Base-by-base conservation (phyloP, 306 rosid species). In the Begonia peltatifolia region DNA sequence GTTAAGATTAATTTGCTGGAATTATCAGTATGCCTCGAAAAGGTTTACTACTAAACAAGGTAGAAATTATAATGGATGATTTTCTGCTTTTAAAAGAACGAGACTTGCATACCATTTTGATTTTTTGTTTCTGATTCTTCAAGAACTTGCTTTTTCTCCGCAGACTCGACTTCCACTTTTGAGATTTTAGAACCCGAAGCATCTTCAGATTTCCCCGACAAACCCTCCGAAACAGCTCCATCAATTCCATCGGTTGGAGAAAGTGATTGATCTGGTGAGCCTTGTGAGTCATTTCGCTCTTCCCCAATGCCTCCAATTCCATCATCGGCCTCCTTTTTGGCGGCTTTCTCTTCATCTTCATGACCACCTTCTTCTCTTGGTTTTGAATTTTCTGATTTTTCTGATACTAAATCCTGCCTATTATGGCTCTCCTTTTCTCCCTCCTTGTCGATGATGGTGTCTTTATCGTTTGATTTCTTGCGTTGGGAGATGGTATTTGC, bases 401-500 rank as follows among this genome's bases (percentile, higher is more conserved):
- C 71, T 17, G 22, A 30, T 4, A 17, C 53, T 5, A 14, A 9
- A 50, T 50, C 53, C 3, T 50, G 48, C 4, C 14, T 14, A 44
- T 10, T 44, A 3, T n/a, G 12, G 48, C 9, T 11, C 48, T n/a
- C 48, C 14, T 44, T 44, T 44, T 44, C 13, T 0, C 6, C 48
- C 14, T 44, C 48, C 12, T 44, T 11, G 48, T 4, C 13, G 6
- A 44, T 3, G 5, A 44, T n/a, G 12, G 12, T 44, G 63, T 63
- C 20, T 56, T 61, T 9, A 57, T 50, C 65, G 4, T 30, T 36
- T n/a, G 83, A 60, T 73, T 73, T 72, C 74, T 74, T 79, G 70
- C 67, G 75, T 46, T 53, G 63, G 54, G 74, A 56, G 64, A 75
- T 16, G 59, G 80, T 77, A 63, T 79, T 80, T 44, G 65, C 69